A percentile compares a stretch with the other conserved stretches of the same genome.
These are phyloP conservation scores for Aspergillus pseudoglaucus DNA, from an alignment of 2,329 filamentous ascomycete genomes.

Conservation along the genomic window DNA sequence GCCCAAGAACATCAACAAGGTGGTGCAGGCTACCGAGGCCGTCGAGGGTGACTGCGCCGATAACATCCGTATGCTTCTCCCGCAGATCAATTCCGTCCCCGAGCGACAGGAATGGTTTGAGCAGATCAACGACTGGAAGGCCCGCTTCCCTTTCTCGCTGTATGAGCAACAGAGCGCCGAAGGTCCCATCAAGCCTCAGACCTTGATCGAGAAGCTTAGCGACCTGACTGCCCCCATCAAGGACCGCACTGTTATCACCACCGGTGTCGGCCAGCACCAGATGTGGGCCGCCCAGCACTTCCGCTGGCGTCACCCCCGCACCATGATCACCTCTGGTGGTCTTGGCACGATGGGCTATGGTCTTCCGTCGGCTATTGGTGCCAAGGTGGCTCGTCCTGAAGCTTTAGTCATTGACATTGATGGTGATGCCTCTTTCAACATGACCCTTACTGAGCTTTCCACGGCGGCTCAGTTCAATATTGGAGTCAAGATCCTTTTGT, in stretches of 20 bases:
- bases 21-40: conserved; percentile 91
- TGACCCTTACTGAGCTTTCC: conserved; percentile 93
- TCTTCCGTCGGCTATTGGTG: conserved; percentile 88
- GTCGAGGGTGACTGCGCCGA: conserved; percentile 85
- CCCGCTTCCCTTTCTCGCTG: conserved; percentile 73
- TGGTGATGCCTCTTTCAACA: conserved; percentile 97
- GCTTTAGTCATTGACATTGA: conserved; percentile 92
- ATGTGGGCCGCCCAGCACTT: conserved; percentile 99
- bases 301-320: conserved; percentile 84
- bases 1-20: conserved; percentile 99
- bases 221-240: conserved; percentile 74
- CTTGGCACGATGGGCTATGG: conserved; percentile 95
- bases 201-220: conserved; percentile 83
- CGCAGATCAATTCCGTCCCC: conserved; percentile 57
- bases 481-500: conserved; percentile 84
- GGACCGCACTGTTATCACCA: conserved; percentile 78
- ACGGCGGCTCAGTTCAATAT: conserved; percentile 95
- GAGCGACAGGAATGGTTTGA: conserved; percentile 79
- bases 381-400: conserved; percentile 77
- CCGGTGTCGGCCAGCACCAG: conserved; percentile 95
- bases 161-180: conserved; percentile 72
- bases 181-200: conserved; percentile 88
- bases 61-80: conserved; percentile 70
- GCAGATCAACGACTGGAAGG: conserved; percentile 87
- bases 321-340: conserved; percentile 94